Percentiles rank a stretch among this genome's conserved stretches.
These are phyloP conservation scores for Paspalum notatum DNA, from an alignment of 176 grass and related monocot genomes.

Conservation along the genomic window DNA sequence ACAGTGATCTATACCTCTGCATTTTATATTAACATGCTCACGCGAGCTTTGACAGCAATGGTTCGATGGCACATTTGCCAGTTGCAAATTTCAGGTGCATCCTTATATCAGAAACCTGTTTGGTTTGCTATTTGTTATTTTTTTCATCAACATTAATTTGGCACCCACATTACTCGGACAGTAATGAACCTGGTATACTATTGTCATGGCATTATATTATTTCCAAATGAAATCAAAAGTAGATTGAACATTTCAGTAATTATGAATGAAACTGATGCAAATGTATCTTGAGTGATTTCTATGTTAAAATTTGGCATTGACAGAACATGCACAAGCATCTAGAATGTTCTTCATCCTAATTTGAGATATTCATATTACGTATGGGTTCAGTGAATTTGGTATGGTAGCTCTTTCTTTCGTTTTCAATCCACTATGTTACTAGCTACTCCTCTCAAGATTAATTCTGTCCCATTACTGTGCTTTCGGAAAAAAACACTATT, in stretches of 20 bases:
- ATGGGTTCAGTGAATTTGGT: slow-evolving; percentile 7
- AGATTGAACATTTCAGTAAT: neutral
- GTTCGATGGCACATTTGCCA: slow-evolving; percentile 36
- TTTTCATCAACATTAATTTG: slow-evolving; percentile 25
- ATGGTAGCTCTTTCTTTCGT: neutral
- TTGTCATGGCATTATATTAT: slow-evolving; percentile 10
- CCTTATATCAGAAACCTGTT: slow-evolving; percentile 36
- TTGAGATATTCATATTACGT: slow-evolving; percentile 1
- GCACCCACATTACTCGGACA: slow-evolving; percentile 1
- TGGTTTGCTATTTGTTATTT: neutral
- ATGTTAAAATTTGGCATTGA: neutral
- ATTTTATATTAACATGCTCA: slow-evolving; percentile 45
- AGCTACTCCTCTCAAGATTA: neutral
- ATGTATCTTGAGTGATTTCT: slow-evolving; percentile 14
- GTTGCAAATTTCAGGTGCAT: slow-evolving; percentile 24
- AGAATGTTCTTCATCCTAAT: slow-evolving; percentile 5
- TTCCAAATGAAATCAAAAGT: neutral
- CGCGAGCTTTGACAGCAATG: slow-evolving; percentile 33
- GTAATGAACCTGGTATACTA: neutral
- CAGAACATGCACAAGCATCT: neutral
- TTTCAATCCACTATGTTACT: neutral
- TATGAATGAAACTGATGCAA: neutral
- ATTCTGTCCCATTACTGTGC: neutral
- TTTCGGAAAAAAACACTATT: neutral
- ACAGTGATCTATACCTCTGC: slow-evolving; percentile 28